Evolutionary conservation across 176 grass and related monocot species (phyloP).

Genomic region (Poa annua): DNA sequence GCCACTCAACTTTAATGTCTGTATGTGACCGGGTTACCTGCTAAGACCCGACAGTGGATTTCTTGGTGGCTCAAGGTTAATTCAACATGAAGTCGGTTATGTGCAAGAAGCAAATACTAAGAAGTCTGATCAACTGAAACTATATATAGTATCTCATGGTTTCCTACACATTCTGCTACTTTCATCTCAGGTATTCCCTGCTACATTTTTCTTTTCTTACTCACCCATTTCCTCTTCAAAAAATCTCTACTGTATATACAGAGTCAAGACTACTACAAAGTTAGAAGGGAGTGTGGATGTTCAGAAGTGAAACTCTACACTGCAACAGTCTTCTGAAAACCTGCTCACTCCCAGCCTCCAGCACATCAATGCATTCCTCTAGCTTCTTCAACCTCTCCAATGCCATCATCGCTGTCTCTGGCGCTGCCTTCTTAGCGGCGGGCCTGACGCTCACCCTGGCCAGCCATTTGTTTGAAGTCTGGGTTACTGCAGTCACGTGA

Average conservation of each 20-base stretch:
- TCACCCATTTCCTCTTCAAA: background rate
- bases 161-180: background rate
- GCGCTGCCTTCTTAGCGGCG: background rate
- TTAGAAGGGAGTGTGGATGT: constrained; percentile 30
- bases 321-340: constrained; percentile 25
- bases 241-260: background rate
- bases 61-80: background rate
- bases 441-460: constrained; percentile 3
- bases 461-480: constrained; percentile 30
- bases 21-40: constrained; percentile 42
- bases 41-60: background rate
- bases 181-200: background rate
- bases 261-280: background rate
- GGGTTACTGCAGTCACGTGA: background rate
- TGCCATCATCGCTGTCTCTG: constrained; percentile 12
- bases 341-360: background rate
- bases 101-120: background rate
- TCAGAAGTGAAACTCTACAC: constrained; percentile 29
- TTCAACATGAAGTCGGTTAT: background rate
- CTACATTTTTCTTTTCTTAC: background rate
- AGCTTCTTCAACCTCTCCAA: constrained; percentile 37
- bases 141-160: background rate
- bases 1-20: constrained; percentile 50
- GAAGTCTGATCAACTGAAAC: background rate
- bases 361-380: background rate